These are phyloP conservation scores for Calcarisporium arbuscula DNA, from an alignment of 2,329 filamentous ascomycete species.

Conservation along the genomic window DNA sequence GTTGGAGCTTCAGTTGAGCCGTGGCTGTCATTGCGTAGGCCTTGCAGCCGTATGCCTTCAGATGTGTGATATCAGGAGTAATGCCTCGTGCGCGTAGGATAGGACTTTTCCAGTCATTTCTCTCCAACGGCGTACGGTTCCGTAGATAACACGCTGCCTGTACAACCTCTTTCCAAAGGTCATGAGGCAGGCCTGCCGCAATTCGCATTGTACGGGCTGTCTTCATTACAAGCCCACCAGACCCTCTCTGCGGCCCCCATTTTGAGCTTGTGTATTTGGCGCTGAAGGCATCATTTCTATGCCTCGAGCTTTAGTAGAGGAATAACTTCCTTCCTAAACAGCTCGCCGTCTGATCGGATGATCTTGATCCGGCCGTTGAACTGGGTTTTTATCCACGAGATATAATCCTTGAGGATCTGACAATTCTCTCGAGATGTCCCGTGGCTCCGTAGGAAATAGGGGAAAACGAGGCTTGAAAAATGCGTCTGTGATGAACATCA, in stretches of 20 bases:
- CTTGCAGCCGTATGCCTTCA: not conserved
- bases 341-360: not conserved
- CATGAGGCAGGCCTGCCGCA: not conserved
- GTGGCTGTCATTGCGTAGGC: no score
- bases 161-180: slow-evolving; percentile 1
- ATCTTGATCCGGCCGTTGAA: not conserved
- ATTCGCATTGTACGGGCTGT: slow-evolving; percentile 4
- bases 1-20: no score
- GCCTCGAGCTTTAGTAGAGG: not conserved
- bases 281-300: no score
- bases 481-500: not conserved
- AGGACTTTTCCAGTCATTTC: not conserved
- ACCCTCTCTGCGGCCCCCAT: slow-evolving; percentile 3
- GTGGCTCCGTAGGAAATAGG: not conserved
- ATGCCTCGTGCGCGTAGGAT: not conserved
- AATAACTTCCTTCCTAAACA: not conserved
- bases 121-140: slow-evolving; percentile 1
- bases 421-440: not conserved
- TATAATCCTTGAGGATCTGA: no score
- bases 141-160: slow-evolving; percentile 1
- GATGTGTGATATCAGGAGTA: not conserved
- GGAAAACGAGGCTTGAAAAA: slow-evolving; percentile 1
- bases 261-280: slow-evolving; percentile 1
- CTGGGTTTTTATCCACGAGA: not conserved
- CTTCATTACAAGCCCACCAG: not conserved